Conservation (phyloP, 2,329 filamentous ascomycete species). For the Rhynchosporium graminicola region DNA sequence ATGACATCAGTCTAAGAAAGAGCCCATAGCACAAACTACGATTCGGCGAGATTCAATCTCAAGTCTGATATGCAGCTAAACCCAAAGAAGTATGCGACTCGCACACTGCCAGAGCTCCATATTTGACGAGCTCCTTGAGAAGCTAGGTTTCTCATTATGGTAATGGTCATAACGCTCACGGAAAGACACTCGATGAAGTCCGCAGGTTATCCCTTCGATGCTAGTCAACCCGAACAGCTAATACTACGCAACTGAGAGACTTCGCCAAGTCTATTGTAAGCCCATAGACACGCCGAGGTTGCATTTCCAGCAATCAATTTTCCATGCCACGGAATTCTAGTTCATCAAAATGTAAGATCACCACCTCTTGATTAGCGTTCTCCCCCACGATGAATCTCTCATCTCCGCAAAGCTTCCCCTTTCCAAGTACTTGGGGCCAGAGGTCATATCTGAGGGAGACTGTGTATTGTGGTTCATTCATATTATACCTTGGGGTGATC, state of each 20-base stretch:
- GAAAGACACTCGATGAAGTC: not conserved
- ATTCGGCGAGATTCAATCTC: not conserved
- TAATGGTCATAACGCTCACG: not conserved
- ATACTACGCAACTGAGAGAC: not conserved
- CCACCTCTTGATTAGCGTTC: conserved; percentile 52
- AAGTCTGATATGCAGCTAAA: not conserved
- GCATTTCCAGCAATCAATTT: not conserved
- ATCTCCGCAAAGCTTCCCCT: conserved; percentile 57
- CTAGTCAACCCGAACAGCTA: not conserved
- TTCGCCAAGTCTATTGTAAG: not conserved
- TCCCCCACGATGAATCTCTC: conserved; percentile 65
- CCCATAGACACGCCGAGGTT: not conserved
- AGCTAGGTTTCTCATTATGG: not conserved
- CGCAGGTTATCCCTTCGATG: not conserved
- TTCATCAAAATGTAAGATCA: conserved; percentile 52
- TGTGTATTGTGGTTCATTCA: conserved; percentile 42
- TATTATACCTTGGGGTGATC: conserved; percentile 42
- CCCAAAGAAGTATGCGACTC: not conserved
- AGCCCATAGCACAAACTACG: not conserved
- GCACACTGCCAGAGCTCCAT: not conserved
- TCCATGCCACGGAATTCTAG: not conserved
- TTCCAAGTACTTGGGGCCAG: conserved; percentile 51
- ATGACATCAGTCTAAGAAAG: not conserved
- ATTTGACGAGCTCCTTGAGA: not conserved
- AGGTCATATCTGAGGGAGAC: conserved; percentile 47